Base-by-base conservation (phyloP, 1,284 basidiomycete species). In the Fomitopsis betulina region DNA sequence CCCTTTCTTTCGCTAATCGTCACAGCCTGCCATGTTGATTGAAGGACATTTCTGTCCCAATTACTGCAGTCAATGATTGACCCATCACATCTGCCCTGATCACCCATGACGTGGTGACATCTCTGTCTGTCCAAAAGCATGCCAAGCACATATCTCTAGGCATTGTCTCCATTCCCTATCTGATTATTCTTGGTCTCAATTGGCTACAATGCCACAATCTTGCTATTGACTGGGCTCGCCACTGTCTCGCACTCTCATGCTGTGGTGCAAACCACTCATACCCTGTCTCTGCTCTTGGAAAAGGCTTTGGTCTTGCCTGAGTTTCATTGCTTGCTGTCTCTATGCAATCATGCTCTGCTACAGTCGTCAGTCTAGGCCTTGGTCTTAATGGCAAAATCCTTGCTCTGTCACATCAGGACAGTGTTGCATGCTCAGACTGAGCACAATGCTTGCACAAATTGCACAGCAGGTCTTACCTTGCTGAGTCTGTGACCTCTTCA, bases 61-160 rank as follows among this genome's bases (percentile, higher is more conserved):
- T 76, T 19, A 58, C 63, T 32, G 68, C 71, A 3, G 68, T 76
- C 17, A 72, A 77, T 56, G 65, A 74, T 55, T 63, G 69, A 25
- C 75, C 72, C 13, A 72, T 75, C 54, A 62, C 73, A 15, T 69
- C 68, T 50, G 73, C 74, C 7, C 63, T 75, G n/a, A 63, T 76
- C 50, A 73, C 70, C 17, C 70, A 75, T 38, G 69, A 74, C 53
- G 61, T 75, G 25, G 35, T 74, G 9, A 58, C 70, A n/a, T 40
- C 62, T 7, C 51, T 75, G 17, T 51, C 56, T 17, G 61, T 72
- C 45, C 54, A 63, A 25, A 17, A 57, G 51, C 74, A 75, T 56
- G 56, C 58, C 12, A 62, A 67, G 50, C 38, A 49, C 19, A 35
- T 61, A 5, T 30, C 56, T 32, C 60, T 70, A 6, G 56, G 49